A percentile compares a stretch with the other conserved stretches of the same genome.
phyloP scores from a whole-genome alignment of 768 basidiomycete genomes.

The Pilatotrama ljubarskyi region DNA sequence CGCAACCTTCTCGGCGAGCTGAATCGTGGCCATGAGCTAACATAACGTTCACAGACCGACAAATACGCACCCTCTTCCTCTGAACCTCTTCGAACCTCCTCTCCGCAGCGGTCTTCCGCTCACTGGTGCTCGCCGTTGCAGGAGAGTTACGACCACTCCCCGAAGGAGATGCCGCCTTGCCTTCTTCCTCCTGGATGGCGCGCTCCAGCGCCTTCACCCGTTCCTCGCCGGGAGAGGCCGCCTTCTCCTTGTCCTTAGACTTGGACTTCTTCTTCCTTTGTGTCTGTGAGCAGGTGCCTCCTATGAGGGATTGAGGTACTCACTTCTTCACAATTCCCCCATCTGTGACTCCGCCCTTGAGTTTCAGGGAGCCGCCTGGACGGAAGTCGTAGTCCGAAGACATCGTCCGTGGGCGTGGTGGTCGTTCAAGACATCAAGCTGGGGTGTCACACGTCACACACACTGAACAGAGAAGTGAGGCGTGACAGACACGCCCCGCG shows the following conservation, averaged over 20 bases:
- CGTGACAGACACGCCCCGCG: slow-evolving; percentile 18
- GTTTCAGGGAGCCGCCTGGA: slow-evolving; percentile 85
- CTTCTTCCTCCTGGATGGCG: slow-evolving; percentile 36
- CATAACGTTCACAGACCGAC: neutral
- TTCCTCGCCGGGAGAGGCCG: slow-evolving; percentile 47
- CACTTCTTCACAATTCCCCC: slow-evolving; percentile 86
- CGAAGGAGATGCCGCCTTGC: slow-evolving; percentile 44
- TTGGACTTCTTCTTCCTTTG: slow-evolving; percentile 87
- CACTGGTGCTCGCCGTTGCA: slow-evolving; percentile 45
- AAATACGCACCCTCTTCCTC: slow-evolving; percentile 58
- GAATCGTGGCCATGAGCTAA: slow-evolving; percentile 3
- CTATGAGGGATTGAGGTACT: slow-evolving; percentile 26
- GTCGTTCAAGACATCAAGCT: slow-evolving; percentile 25
- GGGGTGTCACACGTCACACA: slow-evolving; percentile 27
- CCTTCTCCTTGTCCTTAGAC: slow-evolving; percentile 44
- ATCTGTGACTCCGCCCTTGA: slow-evolving; percentile 80
- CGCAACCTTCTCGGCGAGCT: slow-evolving; percentile 76
- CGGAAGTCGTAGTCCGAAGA: slow-evolving; percentile 78
- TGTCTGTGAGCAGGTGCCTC: slow-evolving; percentile 15
- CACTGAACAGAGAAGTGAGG: slow-evolving; percentile 12
- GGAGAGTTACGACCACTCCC: slow-evolving; percentile 66
- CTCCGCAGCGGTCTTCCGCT: slow-evolving; percentile 84
- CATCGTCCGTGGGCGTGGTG: slow-evolving; percentile 45
- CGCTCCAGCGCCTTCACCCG: slow-evolving; percentile 53
- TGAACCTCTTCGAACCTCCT: slow-evolving; percentile 87